Evolutionary conservation across 768 basidiomycete species (phyloP).

Genomic region (Auriscalpium microsporum): DNA sequence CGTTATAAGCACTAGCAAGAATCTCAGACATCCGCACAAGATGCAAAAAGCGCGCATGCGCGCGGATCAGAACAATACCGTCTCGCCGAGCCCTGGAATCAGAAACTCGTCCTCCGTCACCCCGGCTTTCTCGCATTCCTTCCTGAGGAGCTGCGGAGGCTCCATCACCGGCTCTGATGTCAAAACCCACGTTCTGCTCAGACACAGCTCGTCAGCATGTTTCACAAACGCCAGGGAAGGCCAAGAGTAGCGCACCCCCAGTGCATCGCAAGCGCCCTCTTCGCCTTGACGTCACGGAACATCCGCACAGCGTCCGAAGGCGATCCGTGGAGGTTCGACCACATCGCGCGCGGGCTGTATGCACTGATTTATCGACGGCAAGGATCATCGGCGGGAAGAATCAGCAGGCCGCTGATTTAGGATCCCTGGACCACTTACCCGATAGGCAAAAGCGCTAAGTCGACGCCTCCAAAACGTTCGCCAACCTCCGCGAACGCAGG

Average conservation of each 20-base stretch:
- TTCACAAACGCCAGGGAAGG: too few relatives aligned
- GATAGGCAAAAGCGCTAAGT: slow-evolving; percentile 66
- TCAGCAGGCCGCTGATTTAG: slow-evolving; percentile 14
- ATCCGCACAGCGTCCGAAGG: slow-evolving; percentile 63
- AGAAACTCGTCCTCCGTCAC: slow-evolving; percentile 48
- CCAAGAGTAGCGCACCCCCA: slow-evolving; percentile 42
- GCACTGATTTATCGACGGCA: slow-evolving; percentile 31
- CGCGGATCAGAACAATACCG: slow-evolving; percentile 21
- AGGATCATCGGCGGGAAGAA: too few relatives aligned
- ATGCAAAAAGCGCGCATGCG: too few relatives aligned
- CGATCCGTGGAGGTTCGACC: slow-evolving; percentile 55
- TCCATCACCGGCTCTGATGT: slow-evolving; percentile 50
- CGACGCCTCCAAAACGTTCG: slow-evolving; percentile 50
- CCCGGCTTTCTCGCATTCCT: slow-evolving; percentile 42
- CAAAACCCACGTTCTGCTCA: slow-evolving; percentile 41
- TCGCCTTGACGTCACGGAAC: slow-evolving; percentile 54
- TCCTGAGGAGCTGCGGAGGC: slow-evolving; percentile 45
- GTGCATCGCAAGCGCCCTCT: slow-evolving; percentile 59
- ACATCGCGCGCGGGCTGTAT: slow-evolving; percentile 44
- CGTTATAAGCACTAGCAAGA: too few relatives aligned
- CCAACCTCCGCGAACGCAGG: slow-evolving; percentile 73
- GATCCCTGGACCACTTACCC: slow-evolving; percentile 29
- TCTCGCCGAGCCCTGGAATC: slow-evolving; percentile 56
- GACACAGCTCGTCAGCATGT: neutral
- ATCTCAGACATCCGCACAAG: too few relatives aligned